These are phyloP conservation scores for Echites panduratus DNA, from an alignment of 257 asterid genomes.

Conservation along the genomic window DNA sequence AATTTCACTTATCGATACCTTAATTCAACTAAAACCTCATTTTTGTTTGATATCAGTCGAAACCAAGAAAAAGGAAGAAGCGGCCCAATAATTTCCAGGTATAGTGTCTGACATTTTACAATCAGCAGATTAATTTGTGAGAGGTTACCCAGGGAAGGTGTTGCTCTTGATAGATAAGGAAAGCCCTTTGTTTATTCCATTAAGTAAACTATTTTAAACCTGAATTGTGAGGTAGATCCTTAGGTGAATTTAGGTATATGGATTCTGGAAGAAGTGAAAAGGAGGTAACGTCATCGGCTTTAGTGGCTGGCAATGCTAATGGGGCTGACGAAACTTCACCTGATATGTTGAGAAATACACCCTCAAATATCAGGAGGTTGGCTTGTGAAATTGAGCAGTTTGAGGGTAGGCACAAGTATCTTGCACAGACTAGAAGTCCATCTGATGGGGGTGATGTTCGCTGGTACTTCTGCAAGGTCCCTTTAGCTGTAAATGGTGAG, in stretches of 20 bases:
- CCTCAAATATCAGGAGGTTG: constrained; percentile 83
- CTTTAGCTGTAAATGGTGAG: constrained; percentile 75
- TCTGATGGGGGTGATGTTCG: constrained; percentile 92
- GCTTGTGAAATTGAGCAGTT: constrained; percentile 77
- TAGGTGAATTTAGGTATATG: neutral
- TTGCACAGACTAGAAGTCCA: constrained; percentile 81
- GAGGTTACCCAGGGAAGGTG: neutral
- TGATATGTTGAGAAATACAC: constrained; percentile 84
- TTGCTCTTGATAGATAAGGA: neutral
- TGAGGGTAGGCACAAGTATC: constrained; percentile 82
- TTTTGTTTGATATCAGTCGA: neutral
- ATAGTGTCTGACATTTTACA: neutral
- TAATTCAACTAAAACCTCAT: neutral
- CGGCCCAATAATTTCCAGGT: neutral
- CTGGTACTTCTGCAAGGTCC: constrained; percentile 89
- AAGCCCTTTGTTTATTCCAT: neutral
- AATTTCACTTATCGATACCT: neutral
- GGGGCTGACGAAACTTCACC: constrained; percentile 43
- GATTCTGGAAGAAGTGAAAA: constrained; percentile 1
- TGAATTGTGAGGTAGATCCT: neutral
- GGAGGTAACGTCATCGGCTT: constrained; percentile 19
- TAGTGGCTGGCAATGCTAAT: constrained; percentile 16
- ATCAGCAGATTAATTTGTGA: constrained; percentile 1
- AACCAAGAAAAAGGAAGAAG: neutral
- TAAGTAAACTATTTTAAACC: neutral